Evolutionary conservation across 345 rosid genomes (phyloP).

Genomic region (Eucalyptus urophylla): DNA sequence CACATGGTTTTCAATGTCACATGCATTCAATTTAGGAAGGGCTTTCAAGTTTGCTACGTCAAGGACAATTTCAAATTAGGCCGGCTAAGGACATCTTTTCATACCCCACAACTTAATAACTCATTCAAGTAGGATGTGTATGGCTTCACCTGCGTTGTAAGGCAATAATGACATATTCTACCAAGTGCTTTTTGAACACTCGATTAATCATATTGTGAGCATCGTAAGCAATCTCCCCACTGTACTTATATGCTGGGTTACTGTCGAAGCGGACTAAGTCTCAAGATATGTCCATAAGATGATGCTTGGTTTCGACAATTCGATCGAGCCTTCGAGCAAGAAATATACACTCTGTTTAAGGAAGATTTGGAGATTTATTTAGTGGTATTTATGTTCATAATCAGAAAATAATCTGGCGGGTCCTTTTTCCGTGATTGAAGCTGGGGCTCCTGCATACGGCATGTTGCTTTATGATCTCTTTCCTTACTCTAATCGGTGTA

Average conservation of each 20-base stretch:
- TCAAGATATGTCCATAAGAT: not conserved
- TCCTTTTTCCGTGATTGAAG: not conserved
- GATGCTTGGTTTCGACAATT: not conserved
- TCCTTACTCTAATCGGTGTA: not conserved
- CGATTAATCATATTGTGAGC: not conserved
- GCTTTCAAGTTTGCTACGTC: not conserved
- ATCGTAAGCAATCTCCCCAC: not conserved
- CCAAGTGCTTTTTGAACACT: not conserved
- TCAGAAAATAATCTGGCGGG: not conserved
- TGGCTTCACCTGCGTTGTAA: not conserved
- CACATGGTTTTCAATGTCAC: not conserved
- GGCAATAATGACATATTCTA: not conserved
- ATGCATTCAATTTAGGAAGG: not conserved
- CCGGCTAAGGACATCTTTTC: not conserved
- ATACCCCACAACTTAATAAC: not conserved
- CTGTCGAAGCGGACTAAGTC: not conserved
- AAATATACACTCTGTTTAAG: not conserved
- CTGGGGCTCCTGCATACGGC: not conserved
- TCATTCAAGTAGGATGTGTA: not conserved
- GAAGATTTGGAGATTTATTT: not conserved
- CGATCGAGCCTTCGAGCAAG: not conserved
- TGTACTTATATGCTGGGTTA: not conserved
- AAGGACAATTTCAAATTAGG: not conserved
- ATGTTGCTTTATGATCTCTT: not conserved
- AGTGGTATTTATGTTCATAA: not conserved